Evolutionary conservation across 352 stramenopile species (phyloP), one percentile per base, ranked within the genome.

Genomic region (Pythium scleroteichum): DNA sequence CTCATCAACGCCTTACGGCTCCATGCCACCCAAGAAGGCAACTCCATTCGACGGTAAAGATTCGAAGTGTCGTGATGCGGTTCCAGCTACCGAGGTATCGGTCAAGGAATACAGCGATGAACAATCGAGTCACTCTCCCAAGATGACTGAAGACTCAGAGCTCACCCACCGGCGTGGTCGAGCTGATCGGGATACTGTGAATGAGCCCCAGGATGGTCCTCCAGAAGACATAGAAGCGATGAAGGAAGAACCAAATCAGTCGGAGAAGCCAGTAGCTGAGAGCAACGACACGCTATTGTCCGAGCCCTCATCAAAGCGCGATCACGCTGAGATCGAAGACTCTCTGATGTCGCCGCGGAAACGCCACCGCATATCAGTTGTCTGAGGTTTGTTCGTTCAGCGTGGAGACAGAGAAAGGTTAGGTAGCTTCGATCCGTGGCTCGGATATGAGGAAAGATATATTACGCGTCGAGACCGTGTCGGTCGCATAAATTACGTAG

Each of bases 261-360:
- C 29, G 22, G 38, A 59, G 35, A 40, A 24, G 0, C 35, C 49
- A 7, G 45, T 20, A 17, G 6, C 20, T n/a, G 10, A n/a, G 26
- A 52, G 10, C 10, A 60, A 8, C 4, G 42, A 26, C 16, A 52
- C 12, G 3, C 9, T 35, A 41, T 19, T 44, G 38, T 27, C 3
- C 7, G 26, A 26, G 2, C 23, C 45, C 23, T 20, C 35, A 17
- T 26, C 16, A 14, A 13, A 29, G n/a, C 58, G 14, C 38, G 12
- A 14, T 16, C 5, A 44, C 6, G 33, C 49, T 16, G 58, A 65
- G 7, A 26, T 48, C 40, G 40, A 59, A 5, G 50, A 66, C 19
- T 29, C 49, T 16, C 50, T 66, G 17, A 12, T 59, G 29, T 66
- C 59, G 9, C 50, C 59, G 20, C 59, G 53, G 41, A 66, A 66